These are phyloP conservation scores for Colletotrichum sp. DNA, from an alignment of 2,329 filamentous ascomycete genomes.

Conservation along the genomic window DNA sequence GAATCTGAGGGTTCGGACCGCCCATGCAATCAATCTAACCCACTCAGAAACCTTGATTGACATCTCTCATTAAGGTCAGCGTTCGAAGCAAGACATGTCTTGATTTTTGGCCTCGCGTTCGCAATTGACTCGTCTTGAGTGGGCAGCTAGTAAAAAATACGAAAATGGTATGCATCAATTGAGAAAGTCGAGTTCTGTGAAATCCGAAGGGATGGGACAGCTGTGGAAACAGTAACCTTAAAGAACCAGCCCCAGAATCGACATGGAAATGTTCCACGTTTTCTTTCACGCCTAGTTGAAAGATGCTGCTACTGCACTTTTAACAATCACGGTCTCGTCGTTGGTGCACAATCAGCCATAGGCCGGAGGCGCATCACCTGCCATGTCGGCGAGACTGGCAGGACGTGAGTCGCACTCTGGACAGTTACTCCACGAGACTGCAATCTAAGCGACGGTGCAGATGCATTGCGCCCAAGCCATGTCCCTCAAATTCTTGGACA, in stretches of 20 bases:
- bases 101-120: accelerated
- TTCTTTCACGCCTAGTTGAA: neutral
- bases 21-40: neutral
- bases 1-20: neutral
- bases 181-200: neutral
- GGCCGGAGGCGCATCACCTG: neutral
- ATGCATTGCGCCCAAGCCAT: neutral
- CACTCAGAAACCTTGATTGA: neutral
- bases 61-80: neutral
- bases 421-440: neutral
- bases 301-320: neutral
- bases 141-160: accelerated
- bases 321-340: neutral
- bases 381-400: neutral
- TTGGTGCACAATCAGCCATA: neutral
- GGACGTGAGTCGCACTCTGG: neutral
- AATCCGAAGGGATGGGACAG: neutral
- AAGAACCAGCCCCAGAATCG: neutral
- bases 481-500: neutral
- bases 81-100: neutral
- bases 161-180: neutral
- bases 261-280: neutral
- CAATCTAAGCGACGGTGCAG: neutral
- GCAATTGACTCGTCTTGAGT: neutral
- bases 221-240: accelerated